A percentile compares a stretch with the other conserved stretches of the same genome.
These are phyloP conservation scores for Suhomyces sp. DNA, from an alignment of 805 yeast genomes.

Conservation along the genomic window DNA sequence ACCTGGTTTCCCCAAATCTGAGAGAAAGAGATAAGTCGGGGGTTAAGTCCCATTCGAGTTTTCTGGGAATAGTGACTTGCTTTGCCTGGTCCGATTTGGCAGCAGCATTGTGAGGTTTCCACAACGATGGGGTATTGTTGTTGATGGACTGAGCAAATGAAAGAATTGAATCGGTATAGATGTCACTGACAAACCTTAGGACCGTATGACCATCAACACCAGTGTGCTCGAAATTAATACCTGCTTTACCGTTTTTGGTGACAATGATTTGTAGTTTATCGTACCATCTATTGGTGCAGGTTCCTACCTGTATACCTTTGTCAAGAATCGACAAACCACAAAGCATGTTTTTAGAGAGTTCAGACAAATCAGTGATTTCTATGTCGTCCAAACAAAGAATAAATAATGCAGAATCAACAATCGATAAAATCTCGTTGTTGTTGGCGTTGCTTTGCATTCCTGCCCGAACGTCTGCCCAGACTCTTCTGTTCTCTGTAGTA, in stretches of 20 bases:
- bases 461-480: constrained; percentile 78
- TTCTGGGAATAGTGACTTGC: constrained; percentile 69
- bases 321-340: constrained; percentile 81
- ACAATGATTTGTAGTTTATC: constrained; percentile 87
- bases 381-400: constrained; percentile 81
- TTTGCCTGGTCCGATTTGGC: constrained; percentile 30
- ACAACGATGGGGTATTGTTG: constrained; percentile 67
- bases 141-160: constrained; percentile 84
- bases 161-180: constrained; percentile 85
- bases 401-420: constrained; percentile 79
- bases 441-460: constrained; percentile 39
- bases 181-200: constrained; percentile 80
- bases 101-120: constrained; percentile 37
- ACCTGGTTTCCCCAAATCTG: constrained; percentile 86
- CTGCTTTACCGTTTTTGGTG: constrained; percentile 87
- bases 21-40: constrained; percentile 71
- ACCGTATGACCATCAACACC: constrained; percentile 97
- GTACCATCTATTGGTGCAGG: constrained; percentile 94
- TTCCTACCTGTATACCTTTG: constrained; percentile 87
- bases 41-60: constrained; percentile 84
- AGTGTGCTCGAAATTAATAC: constrained; percentile 89
- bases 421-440: constrained; percentile 68
- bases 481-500: constrained; percentile 84
- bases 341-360: constrained; percentile 77
- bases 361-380: constrained; percentile 57